Percentiles rank a stretch among this genome's conserved stretches.
Conservation (phyloP, 2,329 filamentous ascomycete genomes). For the Talaromyces rugulosus region DNA sequence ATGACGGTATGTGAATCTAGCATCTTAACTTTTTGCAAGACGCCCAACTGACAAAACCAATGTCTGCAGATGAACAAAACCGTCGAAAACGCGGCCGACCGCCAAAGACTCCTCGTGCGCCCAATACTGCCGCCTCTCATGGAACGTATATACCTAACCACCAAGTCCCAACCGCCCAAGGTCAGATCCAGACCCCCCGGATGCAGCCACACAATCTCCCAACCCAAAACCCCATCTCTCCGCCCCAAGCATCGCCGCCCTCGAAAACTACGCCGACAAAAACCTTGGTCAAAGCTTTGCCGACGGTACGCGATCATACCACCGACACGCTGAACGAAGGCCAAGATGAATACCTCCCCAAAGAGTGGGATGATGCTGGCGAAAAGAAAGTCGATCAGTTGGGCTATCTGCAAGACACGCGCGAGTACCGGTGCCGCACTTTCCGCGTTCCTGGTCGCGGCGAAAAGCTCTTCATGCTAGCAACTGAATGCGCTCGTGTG, state of each 20-base stretch:
- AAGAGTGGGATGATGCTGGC: constrained; percentile 86
- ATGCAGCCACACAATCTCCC: constrained; percentile 35
- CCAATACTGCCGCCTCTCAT: constrained; percentile 22
- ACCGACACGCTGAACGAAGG: constrained; percentile 88
- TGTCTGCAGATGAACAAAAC: constrained; percentile 35
- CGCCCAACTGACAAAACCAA: constrained; percentile 7
- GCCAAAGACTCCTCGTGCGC: constrained; percentile 43
- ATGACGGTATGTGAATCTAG: constrained; percentile 65
- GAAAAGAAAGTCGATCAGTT: constrained; percentile 89
- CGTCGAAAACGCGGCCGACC: constrained; percentile 49
- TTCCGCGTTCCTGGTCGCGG: constrained; percentile 88
- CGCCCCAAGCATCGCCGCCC: constrained; percentile 60
- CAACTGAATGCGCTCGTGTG: constrained; percentile 92
- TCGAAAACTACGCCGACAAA: constrained; percentile 74
- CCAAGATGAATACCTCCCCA: constrained; percentile 89
- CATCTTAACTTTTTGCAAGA: constrained; percentile 26
- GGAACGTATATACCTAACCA: constrained; percentile 17
- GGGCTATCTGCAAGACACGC: constrained; percentile 74
- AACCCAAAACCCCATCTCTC: constrained; percentile 40
- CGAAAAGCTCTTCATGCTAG: constrained; percentile 96
- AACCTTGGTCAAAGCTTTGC: constrained; percentile 81
- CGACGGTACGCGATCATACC: constrained; percentile 93
- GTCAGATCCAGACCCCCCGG: constrained; percentile 36
- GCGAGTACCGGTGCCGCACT: constrained; percentile 88
- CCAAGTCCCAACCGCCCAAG: constrained; percentile 25